Evolutionary conservation across 2,329 filamentous ascomycete species (phyloP).

Genomic region (Aspergillus arachidicola): DNA sequence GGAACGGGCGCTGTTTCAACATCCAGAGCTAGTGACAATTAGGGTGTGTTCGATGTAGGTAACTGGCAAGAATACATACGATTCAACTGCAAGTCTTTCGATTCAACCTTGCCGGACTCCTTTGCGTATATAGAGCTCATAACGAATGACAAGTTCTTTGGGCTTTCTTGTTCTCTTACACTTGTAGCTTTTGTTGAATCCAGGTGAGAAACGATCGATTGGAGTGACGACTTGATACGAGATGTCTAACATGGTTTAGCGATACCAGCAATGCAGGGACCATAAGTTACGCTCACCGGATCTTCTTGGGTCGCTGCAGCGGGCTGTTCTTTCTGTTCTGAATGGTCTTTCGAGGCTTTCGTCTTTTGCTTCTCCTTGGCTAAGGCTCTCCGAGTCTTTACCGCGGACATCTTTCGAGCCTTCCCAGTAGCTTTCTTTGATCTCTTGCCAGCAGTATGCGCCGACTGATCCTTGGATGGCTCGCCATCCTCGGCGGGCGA

Average conservation of each 20-base stretch:
- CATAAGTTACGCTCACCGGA: background rate
- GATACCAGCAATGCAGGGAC: background rate
- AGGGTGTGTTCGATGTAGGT: background rate
- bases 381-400: background rate
- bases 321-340: background rate
- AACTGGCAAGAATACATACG: constrained; percentile 14
- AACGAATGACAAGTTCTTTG: constrained; percentile 16
- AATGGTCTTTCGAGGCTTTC: background rate
- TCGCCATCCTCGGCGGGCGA: background rate
- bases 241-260: constrained; percentile 3
- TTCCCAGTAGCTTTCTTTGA: background rate
- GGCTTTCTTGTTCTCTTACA: constrained; percentile 3
- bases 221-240: constrained; percentile 9
- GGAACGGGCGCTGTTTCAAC: constrained; percentile 60
- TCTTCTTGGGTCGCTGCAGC: background rate
- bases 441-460: background rate
- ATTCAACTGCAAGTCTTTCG: constrained; percentile 9
- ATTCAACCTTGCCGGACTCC: constrained; percentile 6
- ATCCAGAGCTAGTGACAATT: constrained; percentile 34
- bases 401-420: background rate
- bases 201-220: constrained; percentile 6
- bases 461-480: background rate
- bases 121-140: constrained; percentile 14
- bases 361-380: background rate
- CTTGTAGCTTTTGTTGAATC: constrained; percentile 5